Evolutionary conservation across 225 moss, liverwort and hornwort genomes (phyloP), one percentile per base, ranked within the genome.

Genomic region (Climacium dendroides): DNA sequence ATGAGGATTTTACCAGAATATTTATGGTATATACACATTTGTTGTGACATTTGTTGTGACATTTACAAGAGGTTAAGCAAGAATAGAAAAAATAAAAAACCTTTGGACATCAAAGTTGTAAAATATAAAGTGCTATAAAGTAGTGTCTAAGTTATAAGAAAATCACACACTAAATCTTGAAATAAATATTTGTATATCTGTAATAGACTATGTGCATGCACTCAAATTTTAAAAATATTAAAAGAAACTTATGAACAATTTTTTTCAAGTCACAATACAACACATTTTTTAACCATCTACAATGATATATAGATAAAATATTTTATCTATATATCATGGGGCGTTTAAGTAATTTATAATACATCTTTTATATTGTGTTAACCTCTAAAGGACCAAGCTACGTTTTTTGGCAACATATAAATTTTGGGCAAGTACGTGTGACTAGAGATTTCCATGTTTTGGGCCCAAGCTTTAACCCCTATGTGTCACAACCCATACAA

Each of bases 71-170:
- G 1, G 4, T 47, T 10, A 5, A 47, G 0, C 10, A 72, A 45
- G 18, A 29, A 4, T 47, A 29, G 4, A 10, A 3, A 4, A 11
- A 17, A 47, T 47, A 10, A 10, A 69, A 29, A 29, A 29, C n/a
- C 47, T 29, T 73, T 16, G 5, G 1, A 29, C 1, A 0, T 0
- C 3, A 47, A 29, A 47, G 11, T 18, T 30, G 1, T 10, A 10
- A 43, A 29, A 47, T 30, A 3, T 24, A 39, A 69, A 13, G 5
- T 37, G 4, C 37, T 37, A 4, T 23, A 39, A 23, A 39, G 7
- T 24, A 72, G 29, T 72, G 2, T 45, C 6, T 45, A 45, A 29
- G 29, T 29, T 47, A 3, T 47, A 17, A 45, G 0, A 17, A 17
- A 72, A 29, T 17, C 6, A 29, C 17, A 28, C 1, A 13, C 23